Conservation (phyloP, 2,329 filamentous ascomycete species). For the Capronia americana region DNA sequence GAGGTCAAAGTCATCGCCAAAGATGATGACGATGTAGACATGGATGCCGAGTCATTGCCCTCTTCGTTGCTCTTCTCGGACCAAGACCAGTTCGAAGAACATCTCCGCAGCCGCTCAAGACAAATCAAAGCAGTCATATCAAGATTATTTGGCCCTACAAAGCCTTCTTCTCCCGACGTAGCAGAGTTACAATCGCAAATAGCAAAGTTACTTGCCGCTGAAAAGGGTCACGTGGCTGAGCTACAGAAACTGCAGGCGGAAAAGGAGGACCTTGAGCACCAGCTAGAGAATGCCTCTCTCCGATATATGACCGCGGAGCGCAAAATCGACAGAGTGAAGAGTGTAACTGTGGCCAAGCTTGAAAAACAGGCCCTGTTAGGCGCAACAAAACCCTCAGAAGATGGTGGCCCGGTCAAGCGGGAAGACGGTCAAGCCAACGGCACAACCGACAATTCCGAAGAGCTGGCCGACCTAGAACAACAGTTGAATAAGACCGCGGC, state of each 20-base stretch:
- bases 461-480: constrained; percentile 72
- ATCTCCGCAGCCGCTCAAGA: constrained; percentile 76
- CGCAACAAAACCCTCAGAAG: constrained; percentile 56
- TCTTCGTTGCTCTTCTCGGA: constrained; percentile 63
- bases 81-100: constrained; percentile 72
- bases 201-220: constrained; percentile 74
- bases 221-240: constrained; percentile 81
- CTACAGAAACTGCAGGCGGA: constrained; percentile 77
- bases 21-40: constrained; percentile 39
- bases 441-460: constrained; percentile 56
- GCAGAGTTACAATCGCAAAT: constrained; percentile 76
- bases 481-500: constrained; percentile 80
- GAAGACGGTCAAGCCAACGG: constrained; percentile 64
- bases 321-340: constrained; percentile 87
- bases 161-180: constrained; percentile 67
- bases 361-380: constrained; percentile 86
- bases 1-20: constrained; percentile 49
- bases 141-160: constrained; percentile 63
- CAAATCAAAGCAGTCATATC: constrained; percentile 77
- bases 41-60: constrained; percentile 51
- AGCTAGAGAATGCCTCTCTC: constrained; percentile 84
- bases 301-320: constrained; percentile 96
- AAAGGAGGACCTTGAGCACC: constrained; percentile 83
- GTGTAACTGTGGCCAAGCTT: constrained; percentile 85
- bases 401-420: constrained; percentile 55